phyloP scores from a whole-genome alignment of 768 basidiomycete species.

The Suillus subluteus region DNA sequence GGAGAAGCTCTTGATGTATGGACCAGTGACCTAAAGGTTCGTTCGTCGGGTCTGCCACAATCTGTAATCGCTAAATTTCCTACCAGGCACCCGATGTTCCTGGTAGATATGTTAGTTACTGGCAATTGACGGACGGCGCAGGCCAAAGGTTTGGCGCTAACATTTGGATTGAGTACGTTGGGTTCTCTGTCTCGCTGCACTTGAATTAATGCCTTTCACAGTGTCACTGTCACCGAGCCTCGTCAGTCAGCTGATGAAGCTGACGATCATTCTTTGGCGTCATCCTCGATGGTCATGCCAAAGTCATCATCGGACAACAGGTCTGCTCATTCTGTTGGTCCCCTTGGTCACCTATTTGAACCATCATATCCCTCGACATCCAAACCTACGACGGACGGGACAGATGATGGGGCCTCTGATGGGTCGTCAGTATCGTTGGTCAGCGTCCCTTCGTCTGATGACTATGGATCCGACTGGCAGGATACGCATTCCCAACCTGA shows the following conservation, averaged over 20 bases:
- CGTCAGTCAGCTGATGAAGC: conserved; percentile 37
- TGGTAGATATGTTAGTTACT: conserved; percentile 77
- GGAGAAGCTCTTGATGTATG: conserved; percentile 66
- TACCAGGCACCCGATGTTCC: conserved; percentile 70
- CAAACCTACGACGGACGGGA: conserved; percentile 43
- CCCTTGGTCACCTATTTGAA: conserved; percentile 11
- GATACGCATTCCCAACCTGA: conserved; percentile 52
- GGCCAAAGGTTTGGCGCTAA: conserved; percentile 66
- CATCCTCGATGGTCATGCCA: conserved; percentile 74
- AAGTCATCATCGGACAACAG: conserved; percentile 32
- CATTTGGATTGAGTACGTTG: conserved; percentile 78
- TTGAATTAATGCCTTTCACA: conserved; percentile 29
- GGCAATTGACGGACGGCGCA: conserved; percentile 65
- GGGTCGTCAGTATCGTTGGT: conserved; percentile 59
- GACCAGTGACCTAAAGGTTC: conserved; percentile 75
- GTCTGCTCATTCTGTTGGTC: conserved; percentile 18
- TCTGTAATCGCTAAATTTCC: not conserved
- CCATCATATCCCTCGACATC: conserved; percentile 22
- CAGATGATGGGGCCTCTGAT: conserved; percentile 38
- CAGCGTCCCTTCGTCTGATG: conserved; percentile 60
- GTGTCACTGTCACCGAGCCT: conserved; percentile 67
- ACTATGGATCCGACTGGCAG: conserved; percentile 60
- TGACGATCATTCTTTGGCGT: conserved; percentile 57
- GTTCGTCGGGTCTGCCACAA: conserved; percentile 16
- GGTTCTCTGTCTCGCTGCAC: conserved; percentile 3